Evolutionary conservation across 257 asterid genomes (phyloP).

Genomic region (Solanum paucissectum): DNA sequence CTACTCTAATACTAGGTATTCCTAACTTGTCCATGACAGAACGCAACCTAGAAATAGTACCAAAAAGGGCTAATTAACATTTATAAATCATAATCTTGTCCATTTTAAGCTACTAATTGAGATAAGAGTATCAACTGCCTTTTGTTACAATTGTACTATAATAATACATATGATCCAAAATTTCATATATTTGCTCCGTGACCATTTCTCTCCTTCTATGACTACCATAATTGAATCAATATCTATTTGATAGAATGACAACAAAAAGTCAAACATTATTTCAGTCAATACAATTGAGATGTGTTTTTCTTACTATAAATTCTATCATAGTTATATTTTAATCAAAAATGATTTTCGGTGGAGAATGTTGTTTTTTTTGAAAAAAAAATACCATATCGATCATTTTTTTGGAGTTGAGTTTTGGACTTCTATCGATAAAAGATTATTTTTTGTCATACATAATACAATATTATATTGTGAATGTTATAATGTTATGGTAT

Average conservation of each 20-base stretch:
- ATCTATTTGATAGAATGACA: not conserved
- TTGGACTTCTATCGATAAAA: not conserved
- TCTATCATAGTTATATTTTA: too few species aligned
- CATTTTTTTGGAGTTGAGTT: too few species aligned
- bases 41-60: not conserved
- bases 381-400: too few species aligned
- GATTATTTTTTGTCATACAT: too few species aligned
- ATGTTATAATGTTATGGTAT: not conserved
- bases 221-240: not conserved
- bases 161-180: not conserved
- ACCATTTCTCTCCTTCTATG: not conserved
- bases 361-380: too few species aligned
- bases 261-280: not conserved
- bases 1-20: not conserved
- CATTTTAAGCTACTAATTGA: not conserved
- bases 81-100: not conserved
- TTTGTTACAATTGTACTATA: not conserved
- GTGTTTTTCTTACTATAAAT: not conserved
- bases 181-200: not conserved
- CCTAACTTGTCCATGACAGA: not conserved
- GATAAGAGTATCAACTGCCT: not conserved
- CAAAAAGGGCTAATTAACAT: not conserved
- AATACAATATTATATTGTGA: not conserved
- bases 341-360: accelerated
- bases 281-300: not conserved